Conservation (phyloP, 2,329 filamentous ascomycete genomes). For the Pseudocercospora fijiensis region DNA sequence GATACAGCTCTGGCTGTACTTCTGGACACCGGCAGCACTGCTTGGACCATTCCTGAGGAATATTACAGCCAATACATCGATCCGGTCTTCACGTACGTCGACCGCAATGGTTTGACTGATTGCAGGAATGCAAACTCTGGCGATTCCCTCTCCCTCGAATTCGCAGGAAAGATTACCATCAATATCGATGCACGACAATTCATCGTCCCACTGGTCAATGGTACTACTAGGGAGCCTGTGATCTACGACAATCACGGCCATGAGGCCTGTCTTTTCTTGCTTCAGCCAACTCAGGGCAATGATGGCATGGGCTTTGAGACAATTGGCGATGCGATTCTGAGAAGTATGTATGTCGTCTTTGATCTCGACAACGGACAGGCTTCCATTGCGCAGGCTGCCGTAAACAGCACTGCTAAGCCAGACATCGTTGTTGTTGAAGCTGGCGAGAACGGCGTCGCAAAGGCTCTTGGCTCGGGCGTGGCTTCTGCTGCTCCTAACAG, state of each 20-base stretch:
- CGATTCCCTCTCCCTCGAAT: constrained; percentile 31
- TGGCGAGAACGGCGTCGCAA: constrained; percentile 32
- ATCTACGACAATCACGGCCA: constrained; percentile 21
- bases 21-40: constrained; percentile 37
- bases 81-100: constrained; percentile 27
- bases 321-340: constrained; percentile 36
- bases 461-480: constrained; percentile 27
- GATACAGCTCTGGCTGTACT: constrained; percentile 30
- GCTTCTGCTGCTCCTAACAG: constrained; percentile 23
- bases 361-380: constrained; percentile 40
- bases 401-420: constrained; percentile 27
- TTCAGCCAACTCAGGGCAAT: constrained; percentile 22
- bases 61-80: constrained; percentile 31
- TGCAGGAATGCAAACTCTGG: constrained; percentile 32
- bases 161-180: constrained; percentile 33
- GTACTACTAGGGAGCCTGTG: constrained; percentile 26
- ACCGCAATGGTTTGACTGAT: constrained; percentile 21
- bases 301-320: constrained; percentile 26
- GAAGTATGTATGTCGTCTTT: constrained; percentile 40
- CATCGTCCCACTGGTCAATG: constrained; percentile 35
- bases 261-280: constrained; percentile 32
- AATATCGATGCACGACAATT: constrained; percentile 33
- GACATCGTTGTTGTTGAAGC: constrained; percentile 32
- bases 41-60: constrained; percentile 29
- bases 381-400: constrained; percentile 36